A percentile compares a stretch with the other conserved stretches of the same genome.
phyloP scores from a whole-genome alignment of 2,329 filamentous ascomycete genomes.

The Pseudogymnoascus sp. region DNA sequence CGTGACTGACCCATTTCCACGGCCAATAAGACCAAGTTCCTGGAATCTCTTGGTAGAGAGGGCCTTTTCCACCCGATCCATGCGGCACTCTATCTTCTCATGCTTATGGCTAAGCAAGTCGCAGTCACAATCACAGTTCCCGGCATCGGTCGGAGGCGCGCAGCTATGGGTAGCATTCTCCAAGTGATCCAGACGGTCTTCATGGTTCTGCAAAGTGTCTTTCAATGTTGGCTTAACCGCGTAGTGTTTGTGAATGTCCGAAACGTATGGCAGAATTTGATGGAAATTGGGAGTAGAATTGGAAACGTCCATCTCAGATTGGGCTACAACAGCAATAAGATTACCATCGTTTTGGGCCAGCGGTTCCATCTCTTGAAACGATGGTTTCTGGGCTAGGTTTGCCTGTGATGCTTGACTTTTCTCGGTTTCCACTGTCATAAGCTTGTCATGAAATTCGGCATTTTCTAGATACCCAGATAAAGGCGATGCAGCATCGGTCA shows the following conservation, averaged over 20 bases:
- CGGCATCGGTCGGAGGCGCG: conserved; percentile 28
- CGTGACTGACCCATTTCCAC: conserved; percentile 24
- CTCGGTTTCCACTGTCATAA: not conserved
- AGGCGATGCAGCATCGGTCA: conserved; percentile 5
- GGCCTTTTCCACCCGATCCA: conserved; percentile 48
- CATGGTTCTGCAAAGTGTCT: conserved; percentile 47
- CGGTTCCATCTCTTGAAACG: not conserved
- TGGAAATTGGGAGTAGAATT: not conserved
- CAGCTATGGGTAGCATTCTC: conserved; percentile 56
- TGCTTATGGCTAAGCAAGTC: not conserved
- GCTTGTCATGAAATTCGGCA: not conserved
- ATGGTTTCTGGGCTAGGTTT: not conserved
- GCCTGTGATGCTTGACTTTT: not conserved
- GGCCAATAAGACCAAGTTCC: conserved; percentile 27
- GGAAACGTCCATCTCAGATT: not conserved
- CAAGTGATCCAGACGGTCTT: conserved; percentile 56
- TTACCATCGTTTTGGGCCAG: not conserved
- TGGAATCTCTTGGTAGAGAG: conserved; percentile 27
- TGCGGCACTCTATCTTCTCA: conserved; percentile 25
- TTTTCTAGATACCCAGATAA: not conserved
- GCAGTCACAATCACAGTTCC: conserved; percentile 7
- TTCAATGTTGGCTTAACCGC: conserved; percentile 8
- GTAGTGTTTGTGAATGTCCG: conserved; percentile 7
- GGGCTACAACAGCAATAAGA: not conserved
- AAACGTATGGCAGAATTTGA: conserved; percentile 9